Evolutionary conservation across 73 alveolate species (phyloP), one percentile per base, ranked within the genome.

Genomic region (Stentor roeselii): DNA sequence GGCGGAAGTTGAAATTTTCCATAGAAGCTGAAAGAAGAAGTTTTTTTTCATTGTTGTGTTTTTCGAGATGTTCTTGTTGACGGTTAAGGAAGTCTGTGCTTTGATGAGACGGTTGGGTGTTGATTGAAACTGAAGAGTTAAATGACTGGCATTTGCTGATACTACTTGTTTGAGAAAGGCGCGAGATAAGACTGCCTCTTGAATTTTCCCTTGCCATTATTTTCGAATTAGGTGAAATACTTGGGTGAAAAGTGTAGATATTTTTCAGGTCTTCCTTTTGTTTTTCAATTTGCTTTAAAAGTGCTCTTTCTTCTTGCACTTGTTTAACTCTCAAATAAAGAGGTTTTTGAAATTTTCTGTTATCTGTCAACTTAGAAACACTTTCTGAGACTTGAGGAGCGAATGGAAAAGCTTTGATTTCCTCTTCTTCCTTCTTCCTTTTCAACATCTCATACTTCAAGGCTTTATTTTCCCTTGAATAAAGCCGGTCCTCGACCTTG

Each of bases 351-450:
- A 34, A 21, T 32, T 67, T 67, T 2, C 34, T 67, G 27, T 36
- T 67, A 21, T 40, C 80, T 67, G 34, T 32, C 11, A 67, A 32
- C 1, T 30, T 34, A 67, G 80, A n/a, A 30, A 67, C 80, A 1
- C 42, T 27, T 21, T 21, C 50, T 21, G n/a, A 21, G 41, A 67
- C 41, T 67, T 67, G 80, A 27, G 80, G 80, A 21, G 15, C 27
- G 80, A 21, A 67, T 32, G 80, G 80, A 67, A 27, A 67, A 67
- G n/a, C 37, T 30, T n/a, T 32, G 34, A 40, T 40, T 67, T 67
- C 80, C 21, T 27, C 34, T 21, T 67, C 80, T 30, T 67, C 80
- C 34, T 67, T 67, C 34, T 67, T 40, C 80, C 80, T 67, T 67
- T 67, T 67, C 41, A 30, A 27, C 42, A 15, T n/a, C 34, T 67